Conservation (phyloP, 106 monocot genomes). For the Apostasia shenzhenica region DNA sequence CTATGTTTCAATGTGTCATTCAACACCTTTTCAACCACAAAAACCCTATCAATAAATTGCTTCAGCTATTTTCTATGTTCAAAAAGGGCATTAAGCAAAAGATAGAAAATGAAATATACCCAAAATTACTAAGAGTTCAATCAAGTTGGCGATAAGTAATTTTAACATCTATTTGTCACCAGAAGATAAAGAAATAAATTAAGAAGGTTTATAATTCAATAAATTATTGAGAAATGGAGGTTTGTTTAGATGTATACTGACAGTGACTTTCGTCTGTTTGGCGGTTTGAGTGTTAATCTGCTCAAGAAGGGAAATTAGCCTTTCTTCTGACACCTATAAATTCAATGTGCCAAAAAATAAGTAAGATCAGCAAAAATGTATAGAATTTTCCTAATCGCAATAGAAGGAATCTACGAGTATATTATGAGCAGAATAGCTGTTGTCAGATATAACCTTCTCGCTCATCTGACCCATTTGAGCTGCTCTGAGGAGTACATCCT, state of each 20-base stretch:
- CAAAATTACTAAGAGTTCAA: neutral
- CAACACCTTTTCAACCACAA: too few relatives aligned
- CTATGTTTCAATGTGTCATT: too few relatives aligned
- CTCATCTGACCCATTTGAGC: constrained; percentile 83
- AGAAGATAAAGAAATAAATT: too few relatives aligned
- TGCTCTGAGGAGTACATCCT: constrained; percentile 86
- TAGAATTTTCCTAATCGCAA: neutral
- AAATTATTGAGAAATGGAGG: too few relatives aligned
- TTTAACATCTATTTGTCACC: too few relatives aligned
- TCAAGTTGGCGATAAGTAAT: neutral
- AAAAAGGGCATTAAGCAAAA: neutral
- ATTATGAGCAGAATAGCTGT: neutral
- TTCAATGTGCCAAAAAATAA: neutral
- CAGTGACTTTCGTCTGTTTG: constrained; percentile 77
- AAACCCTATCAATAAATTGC: too few relatives aligned
- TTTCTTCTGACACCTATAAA: constrained; percentile 66
- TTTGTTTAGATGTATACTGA: constrained; percentile 18
- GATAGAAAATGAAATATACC: neutral
- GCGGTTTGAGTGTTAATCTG: constrained; percentile 71
- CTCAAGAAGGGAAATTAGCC: constrained; percentile 65
- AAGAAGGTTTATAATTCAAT: too few relatives aligned
- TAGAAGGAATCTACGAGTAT: neutral
- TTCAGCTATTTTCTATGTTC: too few relatives aligned
- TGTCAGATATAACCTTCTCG: constrained; percentile 53
- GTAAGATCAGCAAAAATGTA: neutral